These are phyloP conservation scores for Brassica rapa DNA, from an alignment of 345 rosid genomes.

Conservation along the genomic window DNA sequence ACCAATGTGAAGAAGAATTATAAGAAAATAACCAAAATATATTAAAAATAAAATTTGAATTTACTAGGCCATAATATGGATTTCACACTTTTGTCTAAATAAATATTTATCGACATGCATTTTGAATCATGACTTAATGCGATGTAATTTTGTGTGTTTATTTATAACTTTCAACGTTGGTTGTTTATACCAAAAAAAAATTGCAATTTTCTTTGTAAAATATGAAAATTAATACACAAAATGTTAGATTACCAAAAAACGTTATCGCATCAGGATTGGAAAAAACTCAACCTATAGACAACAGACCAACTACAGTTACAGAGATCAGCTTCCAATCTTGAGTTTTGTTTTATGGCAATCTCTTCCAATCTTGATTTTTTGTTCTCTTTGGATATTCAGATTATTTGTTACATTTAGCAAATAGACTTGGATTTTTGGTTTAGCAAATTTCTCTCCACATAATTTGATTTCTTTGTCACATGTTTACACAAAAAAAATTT, in stretches of 20 bases:
- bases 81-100: not conserved
- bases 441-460: not conserved
- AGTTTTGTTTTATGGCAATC: not conserved
- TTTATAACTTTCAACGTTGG: too few species aligned
- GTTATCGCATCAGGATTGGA: not conserved
- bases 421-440: not conserved
- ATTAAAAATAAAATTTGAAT: too few species aligned
- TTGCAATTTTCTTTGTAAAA: not conserved
- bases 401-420: not conserved
- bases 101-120: too few species aligned
- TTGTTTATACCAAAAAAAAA: not conserved
- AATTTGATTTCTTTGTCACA: not conserved
- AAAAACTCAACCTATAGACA: conserved; percentile 1
- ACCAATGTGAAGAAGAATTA: not conserved
- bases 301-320: conserved; percentile 24
- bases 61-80: not conserved
- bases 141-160: too few species aligned
- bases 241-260: not conserved
- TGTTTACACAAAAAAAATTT: not conserved
- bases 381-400: not conserved
- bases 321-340: not conserved
- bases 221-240: not conserved
- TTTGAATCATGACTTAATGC: too few species aligned
- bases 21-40: not conserved
- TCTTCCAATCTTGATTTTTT: not conserved